A percentile compares a stretch with the other conserved stretches of the same genome.
Conservation (phyloP, 2,329 filamentous ascomycete genomes). For the Colletotrichum tofieldiae region DNA sequence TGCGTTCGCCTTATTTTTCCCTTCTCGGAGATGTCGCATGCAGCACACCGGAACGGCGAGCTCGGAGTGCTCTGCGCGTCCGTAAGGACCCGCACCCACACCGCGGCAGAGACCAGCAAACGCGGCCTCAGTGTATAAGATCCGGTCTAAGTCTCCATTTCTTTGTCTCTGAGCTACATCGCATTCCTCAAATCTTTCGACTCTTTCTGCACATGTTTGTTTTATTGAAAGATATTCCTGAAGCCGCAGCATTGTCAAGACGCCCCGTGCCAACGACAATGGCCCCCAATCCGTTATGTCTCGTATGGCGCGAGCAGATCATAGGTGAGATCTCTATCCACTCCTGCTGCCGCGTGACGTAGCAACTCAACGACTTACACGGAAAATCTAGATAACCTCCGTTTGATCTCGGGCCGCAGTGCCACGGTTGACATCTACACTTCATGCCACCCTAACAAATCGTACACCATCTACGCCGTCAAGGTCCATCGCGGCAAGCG, state of each 20-base stretch:
- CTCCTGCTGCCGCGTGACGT: background rate
- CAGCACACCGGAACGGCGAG: no score
- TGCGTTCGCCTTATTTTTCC: no score
- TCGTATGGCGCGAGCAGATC: conserved; percentile 40
- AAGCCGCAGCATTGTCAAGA: conserved; percentile 6
- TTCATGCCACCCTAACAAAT: conserved; percentile 33
- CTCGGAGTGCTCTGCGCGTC: no score
- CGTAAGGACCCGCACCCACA: no score
- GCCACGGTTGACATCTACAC: conserved; percentile 37
- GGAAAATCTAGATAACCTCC: conserved; percentile 26
- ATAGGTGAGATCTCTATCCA: conserved; percentile 9
- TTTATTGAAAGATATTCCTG: background rate
- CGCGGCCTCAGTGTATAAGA: no score
- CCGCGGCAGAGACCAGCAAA: no score
- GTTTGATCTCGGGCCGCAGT: conserved; percentile 35
- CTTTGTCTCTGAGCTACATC: no score
- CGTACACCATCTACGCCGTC: conserved; percentile 75
- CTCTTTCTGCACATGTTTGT: conserved; percentile 31
- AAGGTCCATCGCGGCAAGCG: conserved; percentile 88
- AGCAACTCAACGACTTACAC: conserved; percentile 2
- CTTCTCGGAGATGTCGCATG: no score
- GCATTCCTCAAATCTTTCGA: no score
- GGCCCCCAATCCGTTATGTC: conserved; percentile 36
- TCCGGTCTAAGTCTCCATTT: no score
- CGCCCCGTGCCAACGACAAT: conserved; percentile 9